Evolutionary conservation across 768 basidiomycete genomes (phyloP).

Genomic region (Trametes maxima): DNA sequence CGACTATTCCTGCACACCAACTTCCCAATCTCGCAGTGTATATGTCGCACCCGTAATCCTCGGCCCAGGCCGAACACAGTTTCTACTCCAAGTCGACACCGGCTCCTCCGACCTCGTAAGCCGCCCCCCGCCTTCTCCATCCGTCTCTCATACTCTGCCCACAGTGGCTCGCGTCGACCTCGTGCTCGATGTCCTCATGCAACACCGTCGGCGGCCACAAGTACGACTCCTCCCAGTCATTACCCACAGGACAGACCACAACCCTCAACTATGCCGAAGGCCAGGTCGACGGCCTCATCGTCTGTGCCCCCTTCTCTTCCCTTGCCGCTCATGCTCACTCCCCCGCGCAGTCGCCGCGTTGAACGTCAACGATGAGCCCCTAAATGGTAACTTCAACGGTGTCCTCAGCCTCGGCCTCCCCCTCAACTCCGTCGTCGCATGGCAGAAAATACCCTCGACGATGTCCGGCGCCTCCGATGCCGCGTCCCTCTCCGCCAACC

Average conservation of each 20-base stretch:
- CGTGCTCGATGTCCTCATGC: slow-evolving; percentile 61
- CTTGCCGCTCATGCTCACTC: neutral
- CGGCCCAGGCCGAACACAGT: too few species aligned
- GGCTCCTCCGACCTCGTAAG: too few species aligned
- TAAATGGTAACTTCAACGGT: too few species aligned
- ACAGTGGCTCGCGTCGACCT: slow-evolving; percentile 76
- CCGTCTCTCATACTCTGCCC: slow-evolving; percentile 30
- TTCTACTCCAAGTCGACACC: too few species aligned
- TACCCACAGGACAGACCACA: slow-evolving; percentile 46
- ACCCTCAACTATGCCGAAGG: slow-evolving; percentile 63
- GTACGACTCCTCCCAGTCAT: slow-evolving; percentile 47
- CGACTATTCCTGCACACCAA: too few species aligned
- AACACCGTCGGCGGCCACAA: slow-evolving; percentile 45
- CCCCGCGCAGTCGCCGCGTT: slow-evolving; percentile 64
- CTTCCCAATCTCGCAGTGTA: too few species aligned
- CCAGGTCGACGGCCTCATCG: slow-evolving; percentile 58
- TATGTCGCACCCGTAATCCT: too few species aligned
- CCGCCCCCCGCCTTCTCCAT: too few species aligned
- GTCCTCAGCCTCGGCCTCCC: too few species aligned
- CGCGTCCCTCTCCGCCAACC: slow-evolving; percentile 66
- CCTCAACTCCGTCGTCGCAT: too few species aligned
- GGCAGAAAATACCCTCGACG: too few species aligned
- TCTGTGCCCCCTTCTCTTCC: slow-evolving; percentile 38
- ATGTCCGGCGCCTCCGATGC: slow-evolving; percentile 59
- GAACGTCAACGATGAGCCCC: too few species aligned